These are phyloP conservation scores for Zymoseptoria brevis DNA, from an alignment of 2,329 filamentous ascomycete species.

Conservation along the genomic window DNA sequence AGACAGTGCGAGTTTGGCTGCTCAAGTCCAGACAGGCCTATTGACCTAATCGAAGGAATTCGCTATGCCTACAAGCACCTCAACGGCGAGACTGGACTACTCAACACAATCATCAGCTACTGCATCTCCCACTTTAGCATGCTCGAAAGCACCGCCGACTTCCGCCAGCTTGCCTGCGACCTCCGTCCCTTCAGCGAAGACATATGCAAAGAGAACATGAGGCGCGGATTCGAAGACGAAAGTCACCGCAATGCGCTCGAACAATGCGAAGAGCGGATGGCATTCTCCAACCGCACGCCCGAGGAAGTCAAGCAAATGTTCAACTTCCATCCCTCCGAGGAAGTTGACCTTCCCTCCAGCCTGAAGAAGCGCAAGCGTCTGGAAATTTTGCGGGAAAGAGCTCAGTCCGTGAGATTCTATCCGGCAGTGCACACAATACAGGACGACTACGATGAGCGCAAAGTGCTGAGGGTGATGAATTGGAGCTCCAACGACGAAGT, in stretches of 20 bases:
- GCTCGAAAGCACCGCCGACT: slow-evolving; percentile 30
- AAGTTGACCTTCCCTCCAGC: neutral
- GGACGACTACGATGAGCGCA: neutral
- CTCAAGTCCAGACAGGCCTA: slow-evolving; percentile 31
- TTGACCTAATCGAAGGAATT: slow-evolving; percentile 35
- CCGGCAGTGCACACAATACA: neutral
- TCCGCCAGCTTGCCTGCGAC: slow-evolving; percentile 31
- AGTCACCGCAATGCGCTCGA: slow-evolving; percentile 24
- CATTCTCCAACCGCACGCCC: neutral
- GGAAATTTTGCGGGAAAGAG: neutral
- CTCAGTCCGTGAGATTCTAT: neutral
- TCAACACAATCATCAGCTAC: slow-evolving; percentile 37
- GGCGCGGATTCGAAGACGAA: slow-evolving; percentile 34
- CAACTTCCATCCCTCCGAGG: neutral
- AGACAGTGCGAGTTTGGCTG: slow-evolving; percentile 34
- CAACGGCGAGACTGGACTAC: slow-evolving; percentile 22
- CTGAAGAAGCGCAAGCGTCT: neutral
- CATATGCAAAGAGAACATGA: slow-evolving; percentile 32
- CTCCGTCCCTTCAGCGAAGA: slow-evolving; percentile 34
- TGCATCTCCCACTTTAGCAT: slow-evolving; percentile 32
- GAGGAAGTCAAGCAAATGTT: neutral
- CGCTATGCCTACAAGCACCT: slow-evolving; percentile 26
- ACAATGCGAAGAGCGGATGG: neutral
- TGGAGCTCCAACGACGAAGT: neutral
- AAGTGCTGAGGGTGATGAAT: neutral